phyloP scores from a whole-genome alignment of 257 asterid species.

The Solanum virginianum region DNA sequence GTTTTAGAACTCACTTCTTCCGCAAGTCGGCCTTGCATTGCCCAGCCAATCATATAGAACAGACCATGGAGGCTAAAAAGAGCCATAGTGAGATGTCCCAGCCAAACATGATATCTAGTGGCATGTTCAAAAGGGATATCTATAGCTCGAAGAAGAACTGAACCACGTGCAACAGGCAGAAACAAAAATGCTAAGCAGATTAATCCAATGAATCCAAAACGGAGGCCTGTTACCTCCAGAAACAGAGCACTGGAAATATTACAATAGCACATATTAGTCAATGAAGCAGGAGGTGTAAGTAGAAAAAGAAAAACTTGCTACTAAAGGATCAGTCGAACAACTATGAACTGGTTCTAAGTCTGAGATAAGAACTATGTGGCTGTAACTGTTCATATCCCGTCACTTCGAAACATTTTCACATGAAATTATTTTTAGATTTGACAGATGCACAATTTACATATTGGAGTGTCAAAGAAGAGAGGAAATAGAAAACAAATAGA shows the following conservation, averaged over 20 bases:
- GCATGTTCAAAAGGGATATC: slow-evolving; percentile 90
- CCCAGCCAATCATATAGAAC: slow-evolving; percentile 44
- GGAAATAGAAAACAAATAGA: background rate
- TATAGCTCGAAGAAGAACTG: slow-evolving; percentile 58
- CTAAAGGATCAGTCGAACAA: background rate
- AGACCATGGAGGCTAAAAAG: slow-evolving; percentile 76
- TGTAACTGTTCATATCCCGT: background rate
- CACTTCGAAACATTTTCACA: background rate
- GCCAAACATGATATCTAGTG: slow-evolving; percentile 81
- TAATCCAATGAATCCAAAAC: slow-evolving; percentile 56
- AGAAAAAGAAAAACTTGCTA: background rate
- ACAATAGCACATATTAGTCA: background rate
- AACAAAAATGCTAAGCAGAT: slow-evolving; percentile 62
- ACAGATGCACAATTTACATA: background rate
- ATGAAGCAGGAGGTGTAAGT: background rate
- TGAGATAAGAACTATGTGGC: background rate
- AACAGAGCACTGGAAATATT: slow-evolving; percentile 27
- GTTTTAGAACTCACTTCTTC: slow-evolving; percentile 25
- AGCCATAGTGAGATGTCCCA: slow-evolving; percentile 82
- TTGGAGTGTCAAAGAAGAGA: background rate
- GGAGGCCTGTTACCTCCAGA: slow-evolving; percentile 57
- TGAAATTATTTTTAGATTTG: background rate
- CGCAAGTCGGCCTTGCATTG: slow-evolving; percentile 33
- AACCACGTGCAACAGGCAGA: slow-evolving; percentile 68
- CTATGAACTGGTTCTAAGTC: background rate